phyloP scores from a whole-genome alignment of 495 filamentous ascomycete species.

The Lichenothelia convexa region DNA sequence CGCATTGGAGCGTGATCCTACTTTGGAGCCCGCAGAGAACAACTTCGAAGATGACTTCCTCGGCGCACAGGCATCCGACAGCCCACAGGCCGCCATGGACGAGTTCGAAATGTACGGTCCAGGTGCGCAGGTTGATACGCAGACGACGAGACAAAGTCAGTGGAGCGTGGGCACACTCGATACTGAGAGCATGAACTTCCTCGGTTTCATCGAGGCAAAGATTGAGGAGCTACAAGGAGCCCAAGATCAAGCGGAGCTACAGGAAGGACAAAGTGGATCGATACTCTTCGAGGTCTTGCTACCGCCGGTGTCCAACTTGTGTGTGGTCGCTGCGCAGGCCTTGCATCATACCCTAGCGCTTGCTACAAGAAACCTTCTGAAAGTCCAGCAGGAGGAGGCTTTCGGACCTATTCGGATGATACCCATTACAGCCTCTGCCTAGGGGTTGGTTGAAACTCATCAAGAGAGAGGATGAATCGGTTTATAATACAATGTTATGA shows the following conservation, averaged over 20 bases:
- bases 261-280: conserved; percentile 19
- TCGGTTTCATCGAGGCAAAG: conserved; percentile 33
- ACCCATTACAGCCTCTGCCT: too few relatives aligned
- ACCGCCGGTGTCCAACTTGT: conserved; percentile 31
- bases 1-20: background rate
- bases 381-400: conserved; percentile 32
- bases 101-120: conserved; percentile 29
- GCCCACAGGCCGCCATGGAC: conserved; percentile 3
- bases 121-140: conserved; percentile 27
- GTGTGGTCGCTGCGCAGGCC: conserved; percentile 48
- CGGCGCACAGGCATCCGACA: background rate
- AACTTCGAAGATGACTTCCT: background rate
- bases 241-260: conserved; percentile 16
- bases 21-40: background rate
- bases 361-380: conserved; percentile 41
- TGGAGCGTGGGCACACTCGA: conserved; percentile 34
- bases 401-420: conserved; percentile 22
- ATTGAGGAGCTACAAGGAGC: conserved; percentile 18
- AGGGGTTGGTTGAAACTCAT: too few relatives aligned
- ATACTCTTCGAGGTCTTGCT: conserved; percentile 43
- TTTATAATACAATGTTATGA: too few relatives aligned
- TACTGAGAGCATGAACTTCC: conserved; percentile 38
- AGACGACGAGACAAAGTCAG: conserved; percentile 24
- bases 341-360: conserved; percentile 56
- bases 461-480: too few relatives aligned